A percentile compares a stretch with the other conserved stretches of the same genome.
phyloP scores from a whole-genome alignment of 2,329 filamentous ascomycete genomes.

The Colletotrichum orchidophilum region DNA sequence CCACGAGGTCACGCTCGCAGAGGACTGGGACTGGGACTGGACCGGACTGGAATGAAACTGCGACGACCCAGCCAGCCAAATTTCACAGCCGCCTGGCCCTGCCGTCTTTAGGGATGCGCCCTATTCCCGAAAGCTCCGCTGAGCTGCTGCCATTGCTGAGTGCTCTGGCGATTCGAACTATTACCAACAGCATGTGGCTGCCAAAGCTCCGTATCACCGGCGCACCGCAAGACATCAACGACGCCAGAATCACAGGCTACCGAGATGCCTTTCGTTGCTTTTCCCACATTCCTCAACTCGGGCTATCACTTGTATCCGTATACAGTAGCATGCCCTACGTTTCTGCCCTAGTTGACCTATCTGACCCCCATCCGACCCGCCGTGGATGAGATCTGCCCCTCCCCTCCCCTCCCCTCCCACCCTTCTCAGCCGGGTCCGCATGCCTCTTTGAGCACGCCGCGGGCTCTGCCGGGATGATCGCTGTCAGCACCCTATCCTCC shows the following conservation, averaged over 20 bases:
- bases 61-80: not conserved
- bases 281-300: conserved; percentile 27
- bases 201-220: conserved; percentile 2
- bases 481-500: conserved; percentile 30
- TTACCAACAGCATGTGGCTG: conserved; percentile 2
- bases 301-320: too few species aligned
- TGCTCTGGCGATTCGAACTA: not conserved
- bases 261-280: not conserved
- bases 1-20: conserved; percentile 28
- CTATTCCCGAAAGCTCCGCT: conserved; percentile 7
- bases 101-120: conserved; percentile 18
- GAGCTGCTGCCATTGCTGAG: not conserved
- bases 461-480: conserved; percentile 24
- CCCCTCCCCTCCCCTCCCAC: not conserved
- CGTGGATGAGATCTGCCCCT: not conserved
- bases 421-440: conserved; percentile 21
- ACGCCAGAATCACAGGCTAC: conserved; percentile 2
- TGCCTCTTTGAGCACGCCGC: conserved; percentile 21
- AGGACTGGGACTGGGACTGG: not conserved
- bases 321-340: not conserved
- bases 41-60: not conserved
- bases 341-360: not conserved
- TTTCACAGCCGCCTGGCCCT: conserved; percentile 20
- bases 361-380: conserved; percentile 4
- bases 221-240: not conserved